Base-by-base conservation (phyloP, 23 red algal species). In the Gracilaria vermiculophylla region DNA sequence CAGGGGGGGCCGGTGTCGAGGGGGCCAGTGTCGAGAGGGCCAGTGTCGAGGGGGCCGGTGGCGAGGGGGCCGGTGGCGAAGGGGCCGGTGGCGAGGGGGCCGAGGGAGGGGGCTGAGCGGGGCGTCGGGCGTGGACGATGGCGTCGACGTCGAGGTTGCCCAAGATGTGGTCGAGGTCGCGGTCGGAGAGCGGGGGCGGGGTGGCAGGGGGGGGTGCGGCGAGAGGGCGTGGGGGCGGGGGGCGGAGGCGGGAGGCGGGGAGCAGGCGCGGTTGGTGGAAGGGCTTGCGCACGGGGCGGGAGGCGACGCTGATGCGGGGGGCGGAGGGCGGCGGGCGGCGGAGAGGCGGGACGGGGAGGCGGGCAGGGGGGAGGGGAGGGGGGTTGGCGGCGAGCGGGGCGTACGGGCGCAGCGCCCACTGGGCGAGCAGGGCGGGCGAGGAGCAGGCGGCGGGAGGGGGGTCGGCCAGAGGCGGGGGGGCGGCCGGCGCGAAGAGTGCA, bases 91-190 rank as follows among this genome's bases (percentile, higher is more conserved):
- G 55, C 5, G 2, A 20, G 32, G 3, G 10, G 41, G 36, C 23
- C 20, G 24, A n/a, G 34, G 27, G 67, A 15, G 32, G 34, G 8
- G 42, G n/a, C n/a, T 64, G 52, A 13, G 39, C 29, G 33, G 23
- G 33, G 80, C 61, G 45, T 2, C 53, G 71, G 29, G 83, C 83
- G 27, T 65, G 61, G 19, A 87, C 69, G 27, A 87, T 76, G 64
- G 83, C 83, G 48, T 87, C 83, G 25, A 87, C 69, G 50, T 87
- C 83, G 0, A 87, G 41, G 19, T 76, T 69, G 6, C 67, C 66
- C 2, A 87, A 50, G 24, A 87, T 36, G 8, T 3, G 2, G 14
- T 87, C 83, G 5, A 70, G 42, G 64, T 39, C 64, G 64, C 19
- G 16, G 35, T 70, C 37, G 7, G 64, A 28, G 10, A 28, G 20